Evolutionary conservation across 495 filamentous ascomycete genomes (phyloP).

Genomic region (Penicillium bialowiezense): DNA sequence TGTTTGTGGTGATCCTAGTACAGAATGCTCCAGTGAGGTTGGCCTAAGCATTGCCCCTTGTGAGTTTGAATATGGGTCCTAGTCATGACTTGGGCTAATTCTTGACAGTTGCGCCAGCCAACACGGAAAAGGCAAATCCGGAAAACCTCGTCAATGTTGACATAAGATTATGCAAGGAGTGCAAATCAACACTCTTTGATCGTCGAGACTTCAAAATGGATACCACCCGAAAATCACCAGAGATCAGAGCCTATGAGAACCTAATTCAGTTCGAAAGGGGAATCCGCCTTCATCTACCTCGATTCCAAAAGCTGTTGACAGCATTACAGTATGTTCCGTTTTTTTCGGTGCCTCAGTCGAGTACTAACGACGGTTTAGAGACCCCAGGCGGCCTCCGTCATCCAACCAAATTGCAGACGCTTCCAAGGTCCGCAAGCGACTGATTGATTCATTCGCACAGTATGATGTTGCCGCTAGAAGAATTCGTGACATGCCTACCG

Average conservation of each 20-base stretch:
- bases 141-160: conserved; percentile 64
- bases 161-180: conserved; percentile 88
- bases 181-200: conserved; percentile 78
- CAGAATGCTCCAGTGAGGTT: conserved; percentile 81
- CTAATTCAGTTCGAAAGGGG: conserved; percentile 86
- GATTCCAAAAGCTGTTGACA: conserved; percentile 76
- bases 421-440: conserved; percentile 82
- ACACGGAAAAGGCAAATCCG: conserved; percentile 57
- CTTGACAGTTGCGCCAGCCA: conserved; percentile 38
- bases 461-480: conserved; percentile 83
- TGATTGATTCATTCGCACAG: conserved; percentile 87
- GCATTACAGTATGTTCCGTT: conserved; percentile 54
- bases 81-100: neutral
- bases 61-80: conserved; percentile 40
- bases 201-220: conserved; percentile 78
- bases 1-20: conserved; percentile 82
- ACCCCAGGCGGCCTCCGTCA: conserved; percentile 69
- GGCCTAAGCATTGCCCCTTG: conserved; percentile 71
- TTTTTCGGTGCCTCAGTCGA: conserved; percentile 14
- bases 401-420: conserved; percentile 79
- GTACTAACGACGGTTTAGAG: conserved; percentile 31
- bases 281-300: conserved; percentile 78
- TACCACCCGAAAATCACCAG: conserved; percentile 63
- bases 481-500: conserved; percentile 72
- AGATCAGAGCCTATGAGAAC: conserved; percentile 81